phyloP scores from a whole-genome alignment of 495 filamentous ascomycete genomes.

The Podospora conica region DNA sequence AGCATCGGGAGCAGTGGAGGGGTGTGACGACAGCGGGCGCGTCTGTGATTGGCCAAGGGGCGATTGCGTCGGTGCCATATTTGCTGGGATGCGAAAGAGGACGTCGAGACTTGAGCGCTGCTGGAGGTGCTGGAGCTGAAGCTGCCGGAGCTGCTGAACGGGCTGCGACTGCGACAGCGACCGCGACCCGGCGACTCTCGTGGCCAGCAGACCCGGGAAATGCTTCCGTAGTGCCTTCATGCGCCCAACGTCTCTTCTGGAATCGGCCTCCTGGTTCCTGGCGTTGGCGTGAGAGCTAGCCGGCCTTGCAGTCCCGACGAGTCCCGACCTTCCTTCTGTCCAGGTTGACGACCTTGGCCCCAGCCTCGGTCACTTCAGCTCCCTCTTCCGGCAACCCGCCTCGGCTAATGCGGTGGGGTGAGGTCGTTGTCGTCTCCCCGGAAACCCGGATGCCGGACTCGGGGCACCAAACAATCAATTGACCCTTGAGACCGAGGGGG shows the following conservation, averaged over 20 bases:
- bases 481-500: background rate
- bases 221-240: background rate
- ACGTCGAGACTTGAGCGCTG: conserved; percentile 5
- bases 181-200: background rate
- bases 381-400: background rate
- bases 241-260: background rate
- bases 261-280: background rate
- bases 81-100: background rate
- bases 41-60: conserved; percentile 29
- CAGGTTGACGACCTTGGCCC: background rate
- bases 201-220: background rate
- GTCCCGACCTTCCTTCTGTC: background rate
- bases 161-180: conserved; percentile 5
- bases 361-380: background rate
- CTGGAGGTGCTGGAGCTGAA: conserved; percentile 1
- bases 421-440: background rate
- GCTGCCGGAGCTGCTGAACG: conserved; percentile 2
- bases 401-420: background rate
- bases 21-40: conserved; percentile 28
- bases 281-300: background rate
- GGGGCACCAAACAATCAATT: background rate
- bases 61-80: conserved; percentile 15
- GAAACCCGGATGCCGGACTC: background rate
- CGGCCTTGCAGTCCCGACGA: background rate
- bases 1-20: conserved; percentile 14